Base-by-base conservation (phyloP, 306 rosid species). In the Neltuma alba region DNA sequence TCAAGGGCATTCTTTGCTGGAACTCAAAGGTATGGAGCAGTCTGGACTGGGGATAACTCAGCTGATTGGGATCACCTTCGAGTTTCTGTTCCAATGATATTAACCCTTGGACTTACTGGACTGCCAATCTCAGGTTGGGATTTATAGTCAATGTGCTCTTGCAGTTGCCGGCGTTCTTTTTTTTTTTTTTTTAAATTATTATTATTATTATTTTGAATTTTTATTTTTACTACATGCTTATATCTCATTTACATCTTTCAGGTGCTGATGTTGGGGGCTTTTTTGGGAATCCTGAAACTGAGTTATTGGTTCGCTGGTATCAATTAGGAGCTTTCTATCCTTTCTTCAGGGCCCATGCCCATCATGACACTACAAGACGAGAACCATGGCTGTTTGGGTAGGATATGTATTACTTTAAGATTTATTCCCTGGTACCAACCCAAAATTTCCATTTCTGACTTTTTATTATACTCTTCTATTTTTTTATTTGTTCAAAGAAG, bases 381-480 rank as follows among this genome's bases (percentile, higher is more conserved):
- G 99, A 95, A 75, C 99, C 99, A 34, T 95, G 99, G 99, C 79
- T 95, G 64, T 95, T 93, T 80, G 99, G 99, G 98, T 95, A 93
- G 84, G 92, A 75, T 25, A 25, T 83, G 74, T 81, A 62, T 76
- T 70, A 60, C 74, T 45, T 80, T 42, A 48, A 76, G 36, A 28
- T 55, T 72, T 62, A 31, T 37, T 27, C 40, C 47, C 79, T 70
- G 36, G 34, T 63, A 41, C 71, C 37, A 15, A 38, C 48, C 73
- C 25, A 68, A 68, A 67, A 61, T n/a, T n/a, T 13, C 9, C 8
- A 1, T 16, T 68, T 45, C 31, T 67, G 70, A 70, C 9, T 12
- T 13, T 72, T 54, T 9, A 40, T 40, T 40, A 40, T 40, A 9
- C 44, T 40, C 15, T 18, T 18, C 9, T 25, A 23, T 55, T 55